These are phyloP conservation scores for Pseudofabraea citricarpa DNA, from an alignment of 2,329 filamentous ascomycete species.

Conservation along the genomic window DNA sequence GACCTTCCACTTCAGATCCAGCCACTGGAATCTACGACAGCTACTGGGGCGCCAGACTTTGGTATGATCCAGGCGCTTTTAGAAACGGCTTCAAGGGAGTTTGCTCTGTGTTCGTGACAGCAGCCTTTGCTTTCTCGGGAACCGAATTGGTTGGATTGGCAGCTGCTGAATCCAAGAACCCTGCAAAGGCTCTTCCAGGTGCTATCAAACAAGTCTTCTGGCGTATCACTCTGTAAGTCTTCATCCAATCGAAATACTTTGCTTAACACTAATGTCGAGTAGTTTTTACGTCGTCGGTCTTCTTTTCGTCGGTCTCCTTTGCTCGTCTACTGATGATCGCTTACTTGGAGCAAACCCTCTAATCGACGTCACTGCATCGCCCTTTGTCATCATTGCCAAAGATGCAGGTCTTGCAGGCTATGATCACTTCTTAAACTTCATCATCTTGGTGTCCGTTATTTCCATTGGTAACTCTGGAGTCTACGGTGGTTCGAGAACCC, in stretches of 20 bases:
- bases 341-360: constrained; percentile 56
- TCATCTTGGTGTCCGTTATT: constrained; percentile 85
- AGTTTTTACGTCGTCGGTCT: constrained; percentile 81
- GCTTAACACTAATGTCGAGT: no score
- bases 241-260: no score
- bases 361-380: constrained; percentile 67
- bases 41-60: constrained; percentile 59
- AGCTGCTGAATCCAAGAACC: constrained; percentile 72
- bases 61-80: constrained; percentile 78
- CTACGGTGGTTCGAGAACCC: constrained; percentile 84
- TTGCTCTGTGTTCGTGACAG: constrained; percentile 71
- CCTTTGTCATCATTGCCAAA: constrained; percentile 88
- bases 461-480: constrained; percentile 91
- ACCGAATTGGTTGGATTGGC: constrained; percentile 74
- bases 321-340: constrained; percentile 62
- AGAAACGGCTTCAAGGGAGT: constrained; percentile 79
- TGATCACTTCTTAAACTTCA: constrained; percentile 86
- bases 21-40: constrained; percentile 75
- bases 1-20: constrained; percentile 49
- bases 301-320: constrained; percentile 75
- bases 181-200: constrained; percentile 74
- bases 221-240: constrained; percentile 65
- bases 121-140: constrained; percentile 70
- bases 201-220: constrained; percentile 94
- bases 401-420: constrained; percentile 77